Evolutionary conservation across 805 yeast species (phyloP), one percentile per base, ranked within the genome.

Genomic region (Priceomyces carsonii): DNA sequence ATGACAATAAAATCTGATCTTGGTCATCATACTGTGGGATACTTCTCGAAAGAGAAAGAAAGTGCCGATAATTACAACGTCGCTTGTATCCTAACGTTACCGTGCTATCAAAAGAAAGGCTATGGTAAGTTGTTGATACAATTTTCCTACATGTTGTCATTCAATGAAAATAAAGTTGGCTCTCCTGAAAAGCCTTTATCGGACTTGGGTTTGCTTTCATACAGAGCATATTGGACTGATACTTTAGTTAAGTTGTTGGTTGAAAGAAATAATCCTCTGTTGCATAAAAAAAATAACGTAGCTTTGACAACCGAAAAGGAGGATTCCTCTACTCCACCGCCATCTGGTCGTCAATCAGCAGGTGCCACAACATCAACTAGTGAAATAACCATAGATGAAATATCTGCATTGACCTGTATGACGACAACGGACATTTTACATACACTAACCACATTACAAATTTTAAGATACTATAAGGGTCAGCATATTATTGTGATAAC

Each of bases 101-200:
- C 99, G 3, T 96, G 93, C 53, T 93, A 91, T 63, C 99, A 93
- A 61, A 77, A 96, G 51, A 86, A 77, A 64, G 99, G 99, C 1
- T 93, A 78, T 59, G 99, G 99, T 43, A 82, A 90, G 48, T 68
- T 93, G 25, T 71, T 93, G 44, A 93, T 93, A 50, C 96, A 91
- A 51, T 91, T 93, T 56, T 87, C 96, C 3, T 93, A 93, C 58
- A 95, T 86, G 66, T 67, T 93, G 27, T 85, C 96, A 2, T 82
- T 83, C 51, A 83, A 80, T 34, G 99, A 93, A 53, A 80, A 83
- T 34, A 93, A 93, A 57, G 79, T 81, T 3, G 99, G 99, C 1
- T 88, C 96, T 0, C 99, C 99, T 0, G 99, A 93, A 62, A 93
- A 93, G 55, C 99, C 99, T 3, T 69, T 93, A 15, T 86, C 96